Percentiles rank a stretch among this genome's conserved stretches.
Conservation (phyloP, 495 filamentous ascomycete species). For the Penicillium fimorum region DNA sequence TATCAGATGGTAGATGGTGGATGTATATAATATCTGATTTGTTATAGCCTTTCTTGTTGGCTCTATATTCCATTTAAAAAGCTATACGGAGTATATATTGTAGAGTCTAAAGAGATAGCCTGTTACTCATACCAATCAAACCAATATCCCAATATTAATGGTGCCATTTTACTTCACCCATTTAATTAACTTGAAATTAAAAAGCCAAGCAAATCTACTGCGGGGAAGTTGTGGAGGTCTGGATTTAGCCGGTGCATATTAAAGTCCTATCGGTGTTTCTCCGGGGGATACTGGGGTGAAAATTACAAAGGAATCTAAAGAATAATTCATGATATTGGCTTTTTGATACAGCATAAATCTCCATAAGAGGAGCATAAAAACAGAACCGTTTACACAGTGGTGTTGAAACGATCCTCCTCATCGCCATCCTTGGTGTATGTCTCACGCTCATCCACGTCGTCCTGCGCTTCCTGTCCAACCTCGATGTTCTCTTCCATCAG, state of each 20-base stretch:
- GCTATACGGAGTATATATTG: background rate
- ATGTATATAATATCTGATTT: background rate
- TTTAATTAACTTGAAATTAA: background rate
- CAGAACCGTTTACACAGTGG: conserved; percentile 35
- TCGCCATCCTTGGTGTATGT: conserved; percentile 42
- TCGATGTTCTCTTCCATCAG: conserved; percentile 36
- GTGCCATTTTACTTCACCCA: background rate
- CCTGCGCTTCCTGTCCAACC: conserved; percentile 43
- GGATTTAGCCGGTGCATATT: conserved; percentile 22
- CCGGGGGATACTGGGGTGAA: background rate
- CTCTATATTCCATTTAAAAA: background rate
- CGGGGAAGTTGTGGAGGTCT: conserved; percentile 18
- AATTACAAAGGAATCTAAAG: background rate
- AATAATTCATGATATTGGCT: conserved; percentile 15
- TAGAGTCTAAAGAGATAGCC: too few species aligned
- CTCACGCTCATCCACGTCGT: conserved; percentile 36
- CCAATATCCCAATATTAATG: background rate
- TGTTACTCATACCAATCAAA: background rate
- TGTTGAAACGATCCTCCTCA: conserved; percentile 47
- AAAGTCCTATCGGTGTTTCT: conserved; percentile 17
- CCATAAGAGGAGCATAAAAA: background rate
- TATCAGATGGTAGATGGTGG: conserved; percentile 18
- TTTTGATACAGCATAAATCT: conserved; percentile 19
- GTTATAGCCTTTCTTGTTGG: too few species aligned
- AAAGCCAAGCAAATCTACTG: conserved; percentile 8